These are phyloP conservation scores for Neocallimastix lanati DNA, from an alignment of 192 early-diverging fungal species.

Conservation along the genomic window DNA sequence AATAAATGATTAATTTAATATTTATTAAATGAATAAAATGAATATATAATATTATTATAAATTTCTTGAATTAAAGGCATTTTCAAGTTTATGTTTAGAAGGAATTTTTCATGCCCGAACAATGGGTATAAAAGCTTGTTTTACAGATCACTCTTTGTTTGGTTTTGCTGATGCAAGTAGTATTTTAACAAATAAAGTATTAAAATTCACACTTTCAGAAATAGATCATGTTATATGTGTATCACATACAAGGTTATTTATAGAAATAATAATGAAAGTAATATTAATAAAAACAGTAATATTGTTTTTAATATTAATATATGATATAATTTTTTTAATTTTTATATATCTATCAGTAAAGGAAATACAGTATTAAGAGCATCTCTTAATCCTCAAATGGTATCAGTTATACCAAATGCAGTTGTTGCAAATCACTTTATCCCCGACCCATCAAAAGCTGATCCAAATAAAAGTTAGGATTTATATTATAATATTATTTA, in stretches of 20 bases:
- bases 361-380: constrained; percentile 96
- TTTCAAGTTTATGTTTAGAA: constrained; percentile 86
- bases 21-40: no score
- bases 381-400: constrained; percentile 66
- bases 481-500: no score
- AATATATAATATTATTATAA: no score
- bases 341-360: constrained; percentile 37
- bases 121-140: constrained; percentile 81
- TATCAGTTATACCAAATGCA: constrained; percentile 94
- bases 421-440: constrained; percentile 80
- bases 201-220: constrained; percentile 93
- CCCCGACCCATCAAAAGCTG: constrained; percentile 56
- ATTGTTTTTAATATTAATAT: not conserved
- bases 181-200: constrained; percentile 88
- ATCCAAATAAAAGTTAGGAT: constrained; percentile 63
- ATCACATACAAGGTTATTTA: constrained; percentile 73
- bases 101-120: constrained; percentile 86
- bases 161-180: constrained; percentile 86
- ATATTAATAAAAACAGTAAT: not conserved
- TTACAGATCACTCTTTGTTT: constrained; percentile 94
- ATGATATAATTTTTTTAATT: not conserved
- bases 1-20: no score
- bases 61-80: no score
- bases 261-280: not conserved
- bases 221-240: constrained; percentile 96